Conservation (phyloP, 2,329 filamentous ascomycete species). For the Nigrospora oryzae region DNA sequence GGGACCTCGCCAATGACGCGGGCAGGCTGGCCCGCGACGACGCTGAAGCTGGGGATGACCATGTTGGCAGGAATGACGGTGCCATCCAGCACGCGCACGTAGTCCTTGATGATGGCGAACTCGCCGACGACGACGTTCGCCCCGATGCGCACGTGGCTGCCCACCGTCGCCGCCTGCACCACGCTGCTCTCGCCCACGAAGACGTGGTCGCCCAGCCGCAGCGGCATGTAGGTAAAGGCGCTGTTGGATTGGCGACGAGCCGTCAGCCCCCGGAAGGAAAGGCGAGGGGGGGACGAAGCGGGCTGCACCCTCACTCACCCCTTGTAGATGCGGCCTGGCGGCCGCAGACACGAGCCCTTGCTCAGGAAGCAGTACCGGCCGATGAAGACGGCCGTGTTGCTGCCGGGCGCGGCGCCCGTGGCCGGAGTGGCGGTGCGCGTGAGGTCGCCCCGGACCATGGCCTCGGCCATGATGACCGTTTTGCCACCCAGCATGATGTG, state of each 20-base stretch:
- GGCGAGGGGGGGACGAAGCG: slow-evolving; percentile 3
- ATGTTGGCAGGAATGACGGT: slow-evolving; percentile 79
- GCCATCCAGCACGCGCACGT: slow-evolving; percentile 77
- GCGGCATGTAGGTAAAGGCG: slow-evolving; percentile 71
- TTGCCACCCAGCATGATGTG: slow-evolving; percentile 97
- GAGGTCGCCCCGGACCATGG: slow-evolving; percentile 88
- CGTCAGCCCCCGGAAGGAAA: not conserved
- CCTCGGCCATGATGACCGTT: slow-evolving; percentile 91
- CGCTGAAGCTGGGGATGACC: slow-evolving; percentile 85
- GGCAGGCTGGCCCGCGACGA: slow-evolving; percentile 79
- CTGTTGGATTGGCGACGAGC: slow-evolving; percentile 18
- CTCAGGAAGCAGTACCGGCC: slow-evolving; percentile 88
- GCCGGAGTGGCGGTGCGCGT: slow-evolving; percentile 45
- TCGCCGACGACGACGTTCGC: slow-evolving; percentile 69
- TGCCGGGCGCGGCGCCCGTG: slow-evolving; percentile 31
- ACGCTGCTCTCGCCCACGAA: slow-evolving; percentile 71
- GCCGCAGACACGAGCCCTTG: slow-evolving; percentile 68
- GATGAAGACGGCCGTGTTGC: slow-evolving; percentile 69
- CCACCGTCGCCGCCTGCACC: slow-evolving; percentile 76
- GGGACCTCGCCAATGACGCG: slow-evolving; percentile 74
- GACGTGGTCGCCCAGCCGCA: slow-evolving; percentile 91
- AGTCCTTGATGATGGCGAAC: slow-evolving; percentile 90
- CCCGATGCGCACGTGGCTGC: slow-evolving; percentile 81
- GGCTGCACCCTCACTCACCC: too few relatives aligned
- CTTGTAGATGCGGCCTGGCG: slow-evolving; percentile 74